Conservation (phyloP, 2,329 filamentous ascomycete genomes). For the Aspergillus melleus region DNA sequence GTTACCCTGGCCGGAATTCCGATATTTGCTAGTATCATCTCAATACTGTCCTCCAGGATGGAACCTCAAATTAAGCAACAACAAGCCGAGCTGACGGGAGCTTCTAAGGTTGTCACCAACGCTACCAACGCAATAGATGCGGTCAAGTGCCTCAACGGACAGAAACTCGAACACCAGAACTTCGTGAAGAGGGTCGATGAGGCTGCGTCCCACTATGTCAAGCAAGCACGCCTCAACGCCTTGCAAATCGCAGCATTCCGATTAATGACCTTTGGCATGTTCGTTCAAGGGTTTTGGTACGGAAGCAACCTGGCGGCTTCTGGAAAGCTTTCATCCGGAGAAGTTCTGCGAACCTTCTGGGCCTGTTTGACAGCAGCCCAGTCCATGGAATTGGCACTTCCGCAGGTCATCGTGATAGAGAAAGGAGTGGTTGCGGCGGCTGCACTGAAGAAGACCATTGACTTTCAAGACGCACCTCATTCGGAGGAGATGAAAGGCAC, state of each 20-base stretch:
- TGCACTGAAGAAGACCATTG: constrained; percentile 55
- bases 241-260: constrained; percentile 72
- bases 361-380: constrained; percentile 74
- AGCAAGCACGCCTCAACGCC: constrained; percentile 68
- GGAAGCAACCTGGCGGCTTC: constrained; percentile 68
- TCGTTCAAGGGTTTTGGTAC: constrained; percentile 89
- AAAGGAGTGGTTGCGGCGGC: constrained; percentile 76
- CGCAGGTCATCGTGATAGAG: constrained; percentile 73
- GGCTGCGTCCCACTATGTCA: constrained; percentile 64
- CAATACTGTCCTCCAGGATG: constrained; percentile 60
- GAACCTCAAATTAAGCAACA: constrained; percentile 69
- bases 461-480: constrained; percentile 20
- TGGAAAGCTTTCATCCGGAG: constrained; percentile 59
- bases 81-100: constrained; percentile 64
- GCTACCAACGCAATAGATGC: constrained; percentile 75
- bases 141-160: constrained; percentile 82
- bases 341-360: constrained; percentile 83
- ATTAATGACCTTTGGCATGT: constrained; percentile 74
- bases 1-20: constrained; percentile 75
- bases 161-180: constrained; percentile 65
- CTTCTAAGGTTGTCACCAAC: constrained; percentile 70
- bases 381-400: constrained; percentile 70
- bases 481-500: constrained; percentile 30
- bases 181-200: constrained; percentile 60
- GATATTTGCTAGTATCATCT: constrained; percentile 62